Evolutionary conservation across 805 yeast species (phyloP), one percentile per base, ranked within the genome.

Genomic region (Ogataea pilisensis): DNA sequence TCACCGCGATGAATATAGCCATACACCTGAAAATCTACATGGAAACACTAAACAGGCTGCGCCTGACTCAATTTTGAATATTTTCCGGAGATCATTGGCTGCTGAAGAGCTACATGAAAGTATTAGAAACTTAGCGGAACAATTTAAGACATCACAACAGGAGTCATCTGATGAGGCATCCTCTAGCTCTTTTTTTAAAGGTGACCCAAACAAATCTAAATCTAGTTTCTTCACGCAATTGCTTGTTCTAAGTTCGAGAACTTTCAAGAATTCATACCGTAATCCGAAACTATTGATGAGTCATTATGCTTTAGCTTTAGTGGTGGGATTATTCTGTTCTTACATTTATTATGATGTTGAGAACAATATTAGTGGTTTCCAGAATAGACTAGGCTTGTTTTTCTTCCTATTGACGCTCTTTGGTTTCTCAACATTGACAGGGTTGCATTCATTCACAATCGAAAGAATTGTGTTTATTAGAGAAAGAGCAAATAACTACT

Each of bases 351-450:
- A 82, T 64, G 73, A 88, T 55, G 80, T 91, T 20, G 69, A 80
- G 31, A 85, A 88, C 57, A 96, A 91, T 60, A 91, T 93, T 41
- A 81, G 95, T 54, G 99, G 99, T 0, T 93, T 93, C 70, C 99
- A 93, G 62, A 93, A 93, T 63, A 74, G 99, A 53, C 71, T 93
- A 49, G 99, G 99, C 0, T 69, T 93, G 44, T 93, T 93, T 64
- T 91, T 93, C 69, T 93, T 93, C 62, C 65, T 90, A 38, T 70
- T 93, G 45, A 87, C 98, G 3, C 76, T 90, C 54, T 90, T 93
- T 68, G 99, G 99, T 0, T 93, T 93, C 61, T 83, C 95, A 1
- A 84, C 98, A 0, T 72, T 93, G 54, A 91, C 98, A 0, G 95
- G 97, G 0, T 68, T 93, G 39, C 91, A 89, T 50, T 78, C 96